Percentiles rank a stretch among this genome's conserved stretches.
These are phyloP conservation scores for Copromyces sp. DNA, from an alignment of 495 filamentous ascomycete species.

Conservation along the genomic window DNA sequence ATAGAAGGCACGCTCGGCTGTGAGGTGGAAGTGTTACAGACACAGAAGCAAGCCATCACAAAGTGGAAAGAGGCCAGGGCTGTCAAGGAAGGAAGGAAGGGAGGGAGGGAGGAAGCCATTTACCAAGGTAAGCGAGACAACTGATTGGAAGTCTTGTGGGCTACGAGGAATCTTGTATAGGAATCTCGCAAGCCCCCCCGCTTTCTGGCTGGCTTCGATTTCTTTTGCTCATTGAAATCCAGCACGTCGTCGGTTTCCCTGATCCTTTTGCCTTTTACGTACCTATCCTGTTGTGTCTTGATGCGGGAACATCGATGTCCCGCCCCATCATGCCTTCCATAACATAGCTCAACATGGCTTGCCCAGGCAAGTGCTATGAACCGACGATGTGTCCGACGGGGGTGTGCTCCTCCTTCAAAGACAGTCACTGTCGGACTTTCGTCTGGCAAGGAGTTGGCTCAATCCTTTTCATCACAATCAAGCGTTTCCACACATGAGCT, in stretches of 20 bases:
- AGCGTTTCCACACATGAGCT: not conserved
- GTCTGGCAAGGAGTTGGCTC: not conserved
- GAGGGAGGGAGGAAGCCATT: not conserved
- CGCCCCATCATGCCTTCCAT: not conserved
- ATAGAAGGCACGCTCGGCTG: not conserved
- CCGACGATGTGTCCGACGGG: not conserved
- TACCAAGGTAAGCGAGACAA: not conserved
- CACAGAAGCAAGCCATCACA: not conserved
- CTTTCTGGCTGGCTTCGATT: not conserved
- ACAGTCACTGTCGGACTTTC: not conserved
- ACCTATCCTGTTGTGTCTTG: not conserved
- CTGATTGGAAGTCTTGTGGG: not conserved
- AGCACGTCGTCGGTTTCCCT: not conserved
- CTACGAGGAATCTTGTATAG: not conserved
- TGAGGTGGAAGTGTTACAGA: not conserved
- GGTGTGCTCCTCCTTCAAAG: not conserved
- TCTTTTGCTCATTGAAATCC: not conserved
- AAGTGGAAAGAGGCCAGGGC: not conserved
- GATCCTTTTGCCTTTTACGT: not conserved
- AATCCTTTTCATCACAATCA: not conserved
- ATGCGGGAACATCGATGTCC: not conserved
- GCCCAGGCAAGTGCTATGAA: not conserved
- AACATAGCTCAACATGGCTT: not conserved
- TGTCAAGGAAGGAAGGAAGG: not conserved
- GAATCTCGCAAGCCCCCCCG: not conserved